phyloP scores from a whole-genome alignment of 2,329 filamentous ascomycete species.

The Microdochium trichocladiopsis region DNA sequence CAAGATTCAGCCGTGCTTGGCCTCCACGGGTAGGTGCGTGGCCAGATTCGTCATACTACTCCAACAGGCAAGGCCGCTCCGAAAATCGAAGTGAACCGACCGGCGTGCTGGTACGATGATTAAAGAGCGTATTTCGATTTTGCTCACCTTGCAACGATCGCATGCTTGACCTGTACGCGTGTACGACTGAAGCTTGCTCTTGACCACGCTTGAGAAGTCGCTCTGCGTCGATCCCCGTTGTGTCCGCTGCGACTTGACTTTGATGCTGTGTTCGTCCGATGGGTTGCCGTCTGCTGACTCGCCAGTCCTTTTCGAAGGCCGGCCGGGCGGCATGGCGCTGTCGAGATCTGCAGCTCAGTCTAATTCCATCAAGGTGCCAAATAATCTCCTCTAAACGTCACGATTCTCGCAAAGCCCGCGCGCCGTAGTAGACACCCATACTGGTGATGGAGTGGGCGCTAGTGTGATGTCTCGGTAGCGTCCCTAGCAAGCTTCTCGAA shows the following conservation, averaged over 20 bases:
- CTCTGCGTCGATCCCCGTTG: slow-evolving; percentile 33
- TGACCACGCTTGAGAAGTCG: slow-evolving; percentile 49
- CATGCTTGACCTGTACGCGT: slow-evolving; percentile 75
- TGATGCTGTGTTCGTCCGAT: slow-evolving; percentile 26
- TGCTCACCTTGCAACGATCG: slow-evolving; percentile 72
- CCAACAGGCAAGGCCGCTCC: too few species aligned
- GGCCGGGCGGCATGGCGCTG: slow-evolving; percentile 29
- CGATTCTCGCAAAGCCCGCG: background rate
- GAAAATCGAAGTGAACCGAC: too few species aligned
- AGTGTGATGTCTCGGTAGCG: background rate
- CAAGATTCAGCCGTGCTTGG: too few species aligned
- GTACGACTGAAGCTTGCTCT: slow-evolving; percentile 47
- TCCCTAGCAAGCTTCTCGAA: background rate
- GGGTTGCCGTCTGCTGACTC: slow-evolving; percentile 26
- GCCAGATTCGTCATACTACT: too few species aligned
- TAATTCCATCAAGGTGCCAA: background rate
- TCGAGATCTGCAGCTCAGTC: background rate
- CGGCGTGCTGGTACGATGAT: too few species aligned
- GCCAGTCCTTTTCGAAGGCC: slow-evolving; percentile 35
- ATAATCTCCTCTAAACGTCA: background rate
- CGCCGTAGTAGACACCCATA: background rate
- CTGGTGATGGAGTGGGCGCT: background rate
- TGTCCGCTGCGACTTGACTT: slow-evolving; percentile 41
- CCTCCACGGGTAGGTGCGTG: too few species aligned
- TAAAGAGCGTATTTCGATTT: background rate